Evolutionary conservation across 164 flowering plant species (phyloP).

Genomic region (Vitis rupestris): DNA sequence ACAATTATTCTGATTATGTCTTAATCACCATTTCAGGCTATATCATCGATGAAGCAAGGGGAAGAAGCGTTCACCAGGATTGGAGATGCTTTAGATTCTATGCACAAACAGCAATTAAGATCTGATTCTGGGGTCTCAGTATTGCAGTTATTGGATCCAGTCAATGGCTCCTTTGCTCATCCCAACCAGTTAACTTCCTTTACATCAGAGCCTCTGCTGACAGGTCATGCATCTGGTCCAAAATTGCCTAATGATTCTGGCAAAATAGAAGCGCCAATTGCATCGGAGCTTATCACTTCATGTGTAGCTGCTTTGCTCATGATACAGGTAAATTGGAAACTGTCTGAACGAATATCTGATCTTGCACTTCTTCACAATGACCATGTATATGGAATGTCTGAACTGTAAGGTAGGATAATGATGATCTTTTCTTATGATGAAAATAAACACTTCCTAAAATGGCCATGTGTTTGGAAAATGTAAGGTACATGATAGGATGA

Average conservation of each 20-base stretch:
- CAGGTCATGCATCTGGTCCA: conserved; percentile 11
- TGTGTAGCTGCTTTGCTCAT: conserved; percentile 45
- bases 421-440: too few relatives aligned
- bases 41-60: conserved; percentile 29
- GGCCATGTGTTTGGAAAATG: too few relatives aligned
- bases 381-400: too few relatives aligned
- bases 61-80: conserved; percentile 35
- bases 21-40: conserved; percentile 25
- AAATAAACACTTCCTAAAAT: too few relatives aligned
- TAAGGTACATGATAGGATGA: too few relatives aligned
- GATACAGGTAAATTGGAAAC: conserved; percentile 35
- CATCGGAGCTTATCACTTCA: conserved; percentile 40
- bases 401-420: too few relatives aligned
- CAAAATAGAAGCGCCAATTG: conserved; percentile 24
- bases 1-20: background rate
- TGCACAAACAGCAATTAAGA: conserved; percentile 12
- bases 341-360: too few relatives aligned
- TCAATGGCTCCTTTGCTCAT: conserved; percentile 16
- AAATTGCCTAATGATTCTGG: conserved; percentile 11
- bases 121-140: conserved; percentile 16
- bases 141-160: conserved; percentile 13
- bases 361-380: too few relatives aligned
- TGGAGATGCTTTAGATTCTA: conserved; percentile 27
- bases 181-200: conserved; percentile 12
- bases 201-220: conserved; percentile 7